A percentile compares a stretch with the other conserved stretches of the same genome.
Evolutionary conservation across 495 filamentous ascomycete species (phyloP).

Genomic region (Opeltia flavorubescens): DNA sequence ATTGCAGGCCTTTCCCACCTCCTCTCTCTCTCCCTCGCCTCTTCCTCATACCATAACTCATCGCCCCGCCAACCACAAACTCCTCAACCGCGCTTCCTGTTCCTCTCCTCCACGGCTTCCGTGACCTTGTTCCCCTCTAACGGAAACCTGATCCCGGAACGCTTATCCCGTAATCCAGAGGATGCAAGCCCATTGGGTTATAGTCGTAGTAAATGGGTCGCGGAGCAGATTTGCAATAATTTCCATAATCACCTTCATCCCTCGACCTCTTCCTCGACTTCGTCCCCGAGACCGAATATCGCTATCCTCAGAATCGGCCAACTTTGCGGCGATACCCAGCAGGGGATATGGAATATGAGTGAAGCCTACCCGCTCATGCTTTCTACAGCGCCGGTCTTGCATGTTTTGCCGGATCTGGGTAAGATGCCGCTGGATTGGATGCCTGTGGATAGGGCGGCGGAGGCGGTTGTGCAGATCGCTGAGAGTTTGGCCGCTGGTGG

Average conservation of each 20-base stretch:
- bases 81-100: conserved; percentile 29
- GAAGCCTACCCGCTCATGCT: conserved; percentile 54
- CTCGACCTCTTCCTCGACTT: not conserved
- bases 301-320: conserved; percentile 42
- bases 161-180: conserved; percentile 29
- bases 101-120: conserved; percentile 47
- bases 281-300: conserved; percentile 19
- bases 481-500: not conserved
- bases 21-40: conserved; percentile 34
- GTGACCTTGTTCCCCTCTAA: conserved; percentile 19
- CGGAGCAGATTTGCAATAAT: conserved; percentile 35
- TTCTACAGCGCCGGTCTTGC: conserved; percentile 28
- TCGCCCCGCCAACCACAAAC: conserved; percentile 1
- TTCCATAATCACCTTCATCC: conserved; percentile 7
- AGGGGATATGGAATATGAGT: conserved; percentile 46
- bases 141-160: conserved; percentile 29
- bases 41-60: conserved; percentile 5
- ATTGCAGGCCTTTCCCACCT: conserved; percentile 41
- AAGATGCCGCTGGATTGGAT: conserved; percentile 40
- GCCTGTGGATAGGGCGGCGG: conserved; percentile 40
- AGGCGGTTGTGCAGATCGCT: conserved; percentile 28
- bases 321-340: conserved; percentile 35
- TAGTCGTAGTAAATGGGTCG: conserved; percentile 48
- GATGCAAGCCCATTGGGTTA: conserved; percentile 44
- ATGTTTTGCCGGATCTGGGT: conserved; percentile 37